Base-by-base conservation (phyloP, 371 early-diverging fungal species). In the Mortierella sp. region DNA sequence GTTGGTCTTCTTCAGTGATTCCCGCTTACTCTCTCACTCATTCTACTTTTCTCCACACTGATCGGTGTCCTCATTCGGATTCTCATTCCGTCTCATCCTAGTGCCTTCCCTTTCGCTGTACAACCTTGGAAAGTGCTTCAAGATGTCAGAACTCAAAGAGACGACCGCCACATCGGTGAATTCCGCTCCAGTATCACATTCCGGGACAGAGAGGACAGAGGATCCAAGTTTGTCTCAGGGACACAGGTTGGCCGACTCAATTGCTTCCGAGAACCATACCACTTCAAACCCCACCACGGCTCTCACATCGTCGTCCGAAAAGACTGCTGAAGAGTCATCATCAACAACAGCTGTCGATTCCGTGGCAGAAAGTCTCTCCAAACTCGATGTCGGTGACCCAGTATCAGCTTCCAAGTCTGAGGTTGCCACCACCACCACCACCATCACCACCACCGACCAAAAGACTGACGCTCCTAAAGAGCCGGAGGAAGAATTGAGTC, bases 401-500 rank as follows among this genome's bases (percentile, higher is more conserved):
- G 34, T 7, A 34, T 31, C 54, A 21, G 26, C 26, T 8, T 42
- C 48, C 10, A 50, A 30, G 19, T 23, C 47, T 18, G 21, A 16
- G n/a, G 54, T 54, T 45, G 21, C 4, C 34, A 34, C 34, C 34
- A 10, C 4, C 34, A 34, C 34, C 34, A 34, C 7, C 34, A 34
- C 34, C 34, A 34, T 34, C 34, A 34, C 10, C 34, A 4, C 43
- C 7, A 21, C 12, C 16, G 8, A 18, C 42, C 24, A 19, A 39
- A 45, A 54, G 24, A 42, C 60, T 3, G 42, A 46, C 23, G 21
- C 23, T 18, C 6, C 47, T 28, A 23, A 18, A 2, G 42, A 67
- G 24, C n/a, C 39, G 24, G 50, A 64, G 34, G 69, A 74, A 52
- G 78, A 76, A 16, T 70, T 76, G 1, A 62, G 63, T 42, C 66